Conservation (phyloP, 257 asterid species). For the Ocimum tenuiflorum region DNA sequence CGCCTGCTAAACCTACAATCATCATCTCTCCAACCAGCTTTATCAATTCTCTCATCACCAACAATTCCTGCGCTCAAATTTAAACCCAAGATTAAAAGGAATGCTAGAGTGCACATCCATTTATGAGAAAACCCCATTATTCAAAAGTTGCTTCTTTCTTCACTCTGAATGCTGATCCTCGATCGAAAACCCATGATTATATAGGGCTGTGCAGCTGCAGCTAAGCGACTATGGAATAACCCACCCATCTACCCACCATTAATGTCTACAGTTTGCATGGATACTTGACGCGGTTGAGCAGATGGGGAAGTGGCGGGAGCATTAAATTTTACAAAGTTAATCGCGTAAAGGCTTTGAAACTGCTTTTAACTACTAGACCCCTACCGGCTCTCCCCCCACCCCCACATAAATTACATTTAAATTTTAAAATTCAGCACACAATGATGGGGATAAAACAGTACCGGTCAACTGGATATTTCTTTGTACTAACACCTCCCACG, state of each 20-base stretch:
- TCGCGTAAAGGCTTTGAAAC: no score
- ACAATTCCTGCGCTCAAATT: constrained; percentile 22
- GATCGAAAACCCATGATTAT: constrained; percentile 2
- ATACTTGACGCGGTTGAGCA: constrained; percentile 30
- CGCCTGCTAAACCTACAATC: constrained; percentile 37
- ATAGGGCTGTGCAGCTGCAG: no score
- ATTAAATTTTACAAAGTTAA: constrained; percentile 14
- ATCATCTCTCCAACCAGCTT: constrained; percentile 28
- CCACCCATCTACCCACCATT: constrained; percentile 11
- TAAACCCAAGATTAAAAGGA: constrained; percentile 21
- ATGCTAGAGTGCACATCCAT: constrained; percentile 22
- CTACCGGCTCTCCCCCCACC: no score
- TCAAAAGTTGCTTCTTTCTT: not conserved
- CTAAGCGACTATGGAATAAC: constrained; percentile 8
- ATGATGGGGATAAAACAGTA: no score
- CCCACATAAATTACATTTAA: no score
- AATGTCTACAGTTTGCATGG: constrained; percentile 23
- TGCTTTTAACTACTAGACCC: no score
- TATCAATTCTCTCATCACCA: constrained; percentile 22
- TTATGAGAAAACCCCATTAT: constrained; percentile 26
- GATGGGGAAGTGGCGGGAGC: constrained; percentile 30
- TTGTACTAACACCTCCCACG: no score
- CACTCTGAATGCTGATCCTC: constrained; percentile 22
- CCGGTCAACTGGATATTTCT: no score
- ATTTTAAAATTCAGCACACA: no score